phyloP scores from a whole-genome alignment of 495 filamentous ascomycete genomes.

The Aspergillus avenaceus region DNA sequence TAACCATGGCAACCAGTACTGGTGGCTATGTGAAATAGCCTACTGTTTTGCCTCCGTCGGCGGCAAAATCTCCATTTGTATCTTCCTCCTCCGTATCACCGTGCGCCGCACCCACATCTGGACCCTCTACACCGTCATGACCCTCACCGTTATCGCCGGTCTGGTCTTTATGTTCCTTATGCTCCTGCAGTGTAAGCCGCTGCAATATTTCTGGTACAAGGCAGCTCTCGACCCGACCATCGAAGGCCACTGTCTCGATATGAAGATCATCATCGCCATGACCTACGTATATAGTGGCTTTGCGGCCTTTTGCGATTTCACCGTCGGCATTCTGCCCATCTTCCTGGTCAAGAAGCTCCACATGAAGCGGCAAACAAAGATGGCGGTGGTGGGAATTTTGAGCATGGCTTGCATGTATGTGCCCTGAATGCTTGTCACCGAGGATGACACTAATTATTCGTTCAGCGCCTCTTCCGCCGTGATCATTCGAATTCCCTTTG shows the following conservation, averaged over 20 bases:
- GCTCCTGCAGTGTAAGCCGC: slow-evolving; percentile 40
- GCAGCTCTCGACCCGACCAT: slow-evolving; percentile 23
- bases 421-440: no score
- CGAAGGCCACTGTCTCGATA: slow-evolving; percentile 33
- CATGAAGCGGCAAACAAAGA: slow-evolving; percentile 34
- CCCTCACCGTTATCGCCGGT: slow-evolving; percentile 28
- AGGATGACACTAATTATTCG: not conserved
- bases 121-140: slow-evolving; percentile 35
- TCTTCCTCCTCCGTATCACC: slow-evolving; percentile 46
- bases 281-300: slow-evolving; percentile 41
- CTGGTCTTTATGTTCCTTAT: slow-evolving; percentile 39
- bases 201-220: slow-evolving; percentile 38
- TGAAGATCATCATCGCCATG: slow-evolving; percentile 34
- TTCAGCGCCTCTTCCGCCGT: slow-evolving; percentile 36
- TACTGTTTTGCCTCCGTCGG: slow-evolving; percentile 39
- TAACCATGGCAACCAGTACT: slow-evolving; percentile 22
- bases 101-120: slow-evolving; percentile 30
- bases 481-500: slow-evolving; percentile 38
- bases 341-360: slow-evolving; percentile 35
- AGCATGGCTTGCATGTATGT: slow-evolving; percentile 44
- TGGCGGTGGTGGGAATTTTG: slow-evolving; percentile 37
- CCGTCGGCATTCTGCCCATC: slow-evolving; percentile 35
- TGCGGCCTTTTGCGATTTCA: slow-evolving; percentile 38
- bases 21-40: slow-evolving; percentile 41
- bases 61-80: slow-evolving; percentile 42